Percentiles rank a stretch among this genome's conserved stretches.
These are phyloP conservation scores for Carnegiea gigantea DNA, from an alignment of 179 eudicot species.

Conservation along the genomic window DNA sequence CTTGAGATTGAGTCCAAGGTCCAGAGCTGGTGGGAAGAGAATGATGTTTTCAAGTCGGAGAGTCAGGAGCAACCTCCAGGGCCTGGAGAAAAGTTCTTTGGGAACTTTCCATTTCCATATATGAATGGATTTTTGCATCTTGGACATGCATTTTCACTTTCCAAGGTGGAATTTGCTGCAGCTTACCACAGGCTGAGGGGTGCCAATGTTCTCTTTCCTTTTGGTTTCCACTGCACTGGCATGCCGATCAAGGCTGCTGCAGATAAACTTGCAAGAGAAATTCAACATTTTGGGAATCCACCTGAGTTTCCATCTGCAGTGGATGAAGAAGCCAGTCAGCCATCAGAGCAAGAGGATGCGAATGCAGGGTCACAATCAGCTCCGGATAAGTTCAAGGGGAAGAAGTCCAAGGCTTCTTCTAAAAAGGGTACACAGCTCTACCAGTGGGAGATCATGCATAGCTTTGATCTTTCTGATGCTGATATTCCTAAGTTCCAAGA, in stretches of 20 bases:
- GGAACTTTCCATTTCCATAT: constrained; percentile 86
- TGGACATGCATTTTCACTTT: constrained; percentile 78
- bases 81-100: constrained; percentile 71
- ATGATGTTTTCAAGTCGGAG: constrained; percentile 56
- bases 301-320: constrained; percentile 54
- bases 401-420: constrained; percentile 73
- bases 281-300: constrained; percentile 67
- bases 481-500: constrained; percentile 66
- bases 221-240: constrained; percentile 84
- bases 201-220: constrained; percentile 74
- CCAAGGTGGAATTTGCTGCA: constrained; percentile 86
- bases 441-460: constrained; percentile 92
- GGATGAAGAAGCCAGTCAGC: constrained; percentile 43
- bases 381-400: constrained; percentile 71
- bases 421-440: constrained; percentile 63
- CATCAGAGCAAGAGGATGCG: constrained; percentile 32
- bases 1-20: constrained; percentile 57
- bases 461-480: constrained; percentile 70
- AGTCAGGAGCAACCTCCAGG: constrained; percentile 50
- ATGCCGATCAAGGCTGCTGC: constrained; percentile 95
- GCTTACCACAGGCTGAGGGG: constrained; percentile 77
- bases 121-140: constrained; percentile 84
- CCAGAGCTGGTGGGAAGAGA: constrained; percentile 57
- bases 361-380: constrained; percentile 38
- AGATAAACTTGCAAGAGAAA: constrained; percentile 72